Conservation (phyloP, 257 asterid species). For the Lantana camara region DNA sequence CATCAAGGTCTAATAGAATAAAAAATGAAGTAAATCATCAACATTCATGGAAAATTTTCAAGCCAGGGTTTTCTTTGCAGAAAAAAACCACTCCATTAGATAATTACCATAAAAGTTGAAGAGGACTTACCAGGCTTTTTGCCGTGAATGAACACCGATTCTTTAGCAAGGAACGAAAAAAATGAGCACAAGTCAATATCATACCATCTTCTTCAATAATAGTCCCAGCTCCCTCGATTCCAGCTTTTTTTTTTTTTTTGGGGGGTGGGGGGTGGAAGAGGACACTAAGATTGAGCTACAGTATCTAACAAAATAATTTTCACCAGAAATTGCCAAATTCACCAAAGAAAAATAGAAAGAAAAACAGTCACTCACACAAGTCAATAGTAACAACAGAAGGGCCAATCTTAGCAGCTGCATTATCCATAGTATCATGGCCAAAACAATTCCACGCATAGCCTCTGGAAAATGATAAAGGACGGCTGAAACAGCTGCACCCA, state of each 20-base stretch:
- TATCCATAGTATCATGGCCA: slow-evolving; percentile 76
- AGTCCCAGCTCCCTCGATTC: slow-evolving; percentile 84
- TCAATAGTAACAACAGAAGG: slow-evolving; percentile 92
- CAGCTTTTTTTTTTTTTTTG: no score
- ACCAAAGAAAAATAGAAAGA: neutral
- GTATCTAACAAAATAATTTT: neutral
- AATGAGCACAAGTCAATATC: slow-evolving; percentile 92
- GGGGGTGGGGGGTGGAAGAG: no score
- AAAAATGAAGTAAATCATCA: slow-evolving; percentile 10
- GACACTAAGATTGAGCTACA: neutral
- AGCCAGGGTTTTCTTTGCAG: no score
- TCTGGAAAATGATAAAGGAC: no score
- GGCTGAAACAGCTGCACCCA: no score
- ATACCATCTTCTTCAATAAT: slow-evolving; percentile 82
- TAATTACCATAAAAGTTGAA: slow-evolving; percentile 50
- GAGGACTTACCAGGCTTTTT: slow-evolving; percentile 65
- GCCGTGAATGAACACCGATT: no score
- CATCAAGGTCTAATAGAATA: slow-evolving; percentile 4
- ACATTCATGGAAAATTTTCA: neutral
- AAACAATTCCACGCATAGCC: slow-evolving; percentile 70
- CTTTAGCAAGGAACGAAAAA: no score
- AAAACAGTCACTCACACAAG: slow-evolving; percentile 52
- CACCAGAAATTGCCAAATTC: neutral
- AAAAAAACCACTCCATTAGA: slow-evolving; percentile 71
- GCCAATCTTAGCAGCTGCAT: slow-evolving; percentile 78